Evolutionary conservation across 208 protist genomes (phyloP), one percentile per base, ranked within the genome.

Genomic region (Leishmania turanica): DNA sequence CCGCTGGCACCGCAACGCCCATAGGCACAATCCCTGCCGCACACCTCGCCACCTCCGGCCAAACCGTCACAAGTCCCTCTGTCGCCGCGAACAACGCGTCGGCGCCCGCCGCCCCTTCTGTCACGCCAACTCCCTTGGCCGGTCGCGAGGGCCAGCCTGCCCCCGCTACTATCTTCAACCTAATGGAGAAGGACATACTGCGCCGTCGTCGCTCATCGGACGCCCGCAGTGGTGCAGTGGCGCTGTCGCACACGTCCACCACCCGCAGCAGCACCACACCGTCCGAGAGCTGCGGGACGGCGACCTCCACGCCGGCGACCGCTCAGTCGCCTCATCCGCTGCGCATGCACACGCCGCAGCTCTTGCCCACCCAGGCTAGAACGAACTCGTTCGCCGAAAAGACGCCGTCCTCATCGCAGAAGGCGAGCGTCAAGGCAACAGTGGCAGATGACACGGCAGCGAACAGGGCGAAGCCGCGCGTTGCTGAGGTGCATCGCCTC

Each of bases 401-500:
- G 56, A 8, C 42, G 31, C 6, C 37, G 31, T 45, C 31, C 27
- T 4, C 24, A 54, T 64, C 56, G n/a, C 34, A 34, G 64, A 37
- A 69, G 69, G 6, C 15, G 7, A 34, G 56, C 19, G 24, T 37
- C 54, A 77, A 77, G 21, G 68, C 69, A 53, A 49, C 70, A 49
- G 71, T 58, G 6, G n/a, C 65, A 19, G 79, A 56, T 13, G 40
- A 60, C 37, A 64, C 68, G 40, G 68, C 34, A 34, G 54, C 7
- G 11, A 53, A 4, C 62, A 51, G 15, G 45, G 37, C 34, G 71
- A 83, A 78, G 79, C 78, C 65, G 31, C 77, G 66, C 27, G 64
- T 70, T 19, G 40, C 76, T 31, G 79, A 81, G 51, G 69, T 81
- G 40, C 76, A 85, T 51, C 78, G 77, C 5, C 81, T 76, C n/a